A percentile compares a stretch with the other conserved stretches of the same genome.
These are phyloP conservation scores for Tephrocybe rancida DNA, from an alignment of 768 basidiomycete genomes.

Conservation along the genomic window DNA sequence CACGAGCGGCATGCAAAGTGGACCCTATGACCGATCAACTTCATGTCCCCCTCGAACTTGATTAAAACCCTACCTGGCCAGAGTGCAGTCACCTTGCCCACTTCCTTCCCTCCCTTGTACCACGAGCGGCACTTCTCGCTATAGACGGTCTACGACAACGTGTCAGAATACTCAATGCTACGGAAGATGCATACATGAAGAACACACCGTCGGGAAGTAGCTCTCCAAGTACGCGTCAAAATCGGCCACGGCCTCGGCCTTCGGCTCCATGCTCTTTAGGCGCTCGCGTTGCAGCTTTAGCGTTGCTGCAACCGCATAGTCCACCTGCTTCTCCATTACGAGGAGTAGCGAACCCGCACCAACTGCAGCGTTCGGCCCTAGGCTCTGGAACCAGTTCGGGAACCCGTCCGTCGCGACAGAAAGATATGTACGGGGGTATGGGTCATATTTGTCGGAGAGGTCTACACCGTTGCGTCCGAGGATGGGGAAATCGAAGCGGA, in stretches of 20 bases:
- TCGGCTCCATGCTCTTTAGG: conserved; percentile 62
- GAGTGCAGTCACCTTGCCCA: conserved; percentile 57
- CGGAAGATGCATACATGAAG: neutral
- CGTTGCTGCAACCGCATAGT: conserved; percentile 56
- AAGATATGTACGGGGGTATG: conserved; percentile 61
- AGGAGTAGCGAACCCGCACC: conserved; percentile 58
- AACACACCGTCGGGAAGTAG: conserved; percentile 46
- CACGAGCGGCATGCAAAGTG: conserved; percentile 48
- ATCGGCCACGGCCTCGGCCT: conserved; percentile 59
- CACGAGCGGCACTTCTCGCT: conserved; percentile 60
- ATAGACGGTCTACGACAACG: conserved; percentile 50
- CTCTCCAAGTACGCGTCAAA: conserved; percentile 63
- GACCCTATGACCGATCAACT: conserved; percentile 39
- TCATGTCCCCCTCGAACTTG: neutral
- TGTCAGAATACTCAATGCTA: conserved; percentile 1
- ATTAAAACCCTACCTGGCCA: conserved; percentile 52
- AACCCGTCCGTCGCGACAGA: conserved; percentile 61
- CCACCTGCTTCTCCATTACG: conserved; percentile 56
- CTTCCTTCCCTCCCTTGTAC: conserved; percentile 64
- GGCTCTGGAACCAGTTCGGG: conserved; percentile 65
- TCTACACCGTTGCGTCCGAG: conserved; percentile 54
- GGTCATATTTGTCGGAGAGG: conserved; percentile 54
- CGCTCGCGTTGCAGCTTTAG: conserved; percentile 65
- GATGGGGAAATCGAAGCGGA: conserved; percentile 49
- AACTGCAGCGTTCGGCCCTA: conserved; percentile 60